Percentiles rank a stretch among this genome's conserved stretches.
Conservation (phyloP, 1,284 basidiomycete species). For the Fomitopsis schrenkii region DNA sequence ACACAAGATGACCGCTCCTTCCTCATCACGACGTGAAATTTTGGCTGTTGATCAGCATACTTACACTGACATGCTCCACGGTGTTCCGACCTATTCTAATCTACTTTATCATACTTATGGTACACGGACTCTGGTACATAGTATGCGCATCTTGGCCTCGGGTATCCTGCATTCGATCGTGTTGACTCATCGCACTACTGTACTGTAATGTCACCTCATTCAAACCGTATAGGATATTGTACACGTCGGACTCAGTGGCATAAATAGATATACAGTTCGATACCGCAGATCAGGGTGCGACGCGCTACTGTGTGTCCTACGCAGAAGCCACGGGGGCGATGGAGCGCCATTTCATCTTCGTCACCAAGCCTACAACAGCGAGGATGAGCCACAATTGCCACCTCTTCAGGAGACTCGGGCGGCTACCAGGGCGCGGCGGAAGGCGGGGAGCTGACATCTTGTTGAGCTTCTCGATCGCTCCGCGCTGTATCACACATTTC, state of each 20-base stretch:
- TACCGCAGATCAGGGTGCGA: neutral
- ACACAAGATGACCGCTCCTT: slow-evolving; percentile 8
- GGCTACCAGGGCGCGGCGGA: slow-evolving; percentile 35
- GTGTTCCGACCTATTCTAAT: neutral
- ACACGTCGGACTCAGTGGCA: neutral
- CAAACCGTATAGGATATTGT: neutral
- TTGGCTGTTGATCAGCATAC: neutral
- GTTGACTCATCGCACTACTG: neutral
- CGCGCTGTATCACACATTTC: slow-evolving; percentile 10
- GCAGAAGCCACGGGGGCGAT: neutral
- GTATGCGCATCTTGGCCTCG: neutral
- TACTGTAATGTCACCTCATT: neutral
- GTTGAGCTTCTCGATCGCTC: slow-evolving; percentile 23
- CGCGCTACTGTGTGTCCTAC: neutral
- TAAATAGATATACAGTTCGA: neutral
- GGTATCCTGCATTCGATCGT: neutral
- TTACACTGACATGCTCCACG: neutral
- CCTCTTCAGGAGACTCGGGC: slow-evolving; percentile 13
- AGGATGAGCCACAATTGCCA: slow-evolving; percentile 22
- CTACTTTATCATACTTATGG: no score
- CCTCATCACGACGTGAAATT: slow-evolving; percentile 6
- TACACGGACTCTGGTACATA: neutral
- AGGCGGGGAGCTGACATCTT: slow-evolving; percentile 25
- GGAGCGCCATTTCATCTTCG: slow-evolving; percentile 10
- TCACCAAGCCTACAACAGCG: slow-evolving; percentile 20